Conservation (phyloP, 257 asterid genomes). For the Capsicum chinense region DNA sequence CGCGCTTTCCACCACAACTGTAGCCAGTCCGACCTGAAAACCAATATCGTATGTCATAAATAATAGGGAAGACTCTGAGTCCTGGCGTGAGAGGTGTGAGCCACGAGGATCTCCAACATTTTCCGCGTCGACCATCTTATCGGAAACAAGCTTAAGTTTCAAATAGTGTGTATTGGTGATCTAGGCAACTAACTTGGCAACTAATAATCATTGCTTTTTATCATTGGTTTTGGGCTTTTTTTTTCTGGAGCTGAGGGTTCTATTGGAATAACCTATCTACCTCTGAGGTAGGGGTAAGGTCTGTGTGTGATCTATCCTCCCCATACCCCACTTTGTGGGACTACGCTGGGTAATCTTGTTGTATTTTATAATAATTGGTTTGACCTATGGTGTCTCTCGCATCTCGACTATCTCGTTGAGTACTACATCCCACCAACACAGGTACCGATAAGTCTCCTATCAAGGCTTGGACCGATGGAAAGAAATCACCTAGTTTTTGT, state of each 20-base stretch:
- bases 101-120: background rate
- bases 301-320: no score
- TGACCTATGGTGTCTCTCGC: background rate
- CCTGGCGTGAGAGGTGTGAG: background rate
- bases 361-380: background rate
- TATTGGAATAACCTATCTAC: no score
- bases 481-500: background rate
- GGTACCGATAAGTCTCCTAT: background rate
- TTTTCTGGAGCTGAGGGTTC: no score
- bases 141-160: background rate
- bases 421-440: background rate
- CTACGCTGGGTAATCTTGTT: no score
- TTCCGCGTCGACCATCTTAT: background rate
- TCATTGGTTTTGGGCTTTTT: no score
- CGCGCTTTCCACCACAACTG: slow-evolving; percentile 96
- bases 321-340: no score
- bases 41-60: background rate
- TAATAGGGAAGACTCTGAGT: no score
- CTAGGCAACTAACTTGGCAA: background rate
- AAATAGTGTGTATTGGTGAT: background rate
- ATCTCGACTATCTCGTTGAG: background rate
- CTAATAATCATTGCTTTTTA: background rate
- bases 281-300: no score
- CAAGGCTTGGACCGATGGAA: background rate
- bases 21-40: slow-evolving; percentile 85